A percentile compares a stretch with the other conserved stretches of the same genome.
Evolutionary conservation across 148 eudicot species (phyloP).

Genomic region (Drosera capensis): DNA sequence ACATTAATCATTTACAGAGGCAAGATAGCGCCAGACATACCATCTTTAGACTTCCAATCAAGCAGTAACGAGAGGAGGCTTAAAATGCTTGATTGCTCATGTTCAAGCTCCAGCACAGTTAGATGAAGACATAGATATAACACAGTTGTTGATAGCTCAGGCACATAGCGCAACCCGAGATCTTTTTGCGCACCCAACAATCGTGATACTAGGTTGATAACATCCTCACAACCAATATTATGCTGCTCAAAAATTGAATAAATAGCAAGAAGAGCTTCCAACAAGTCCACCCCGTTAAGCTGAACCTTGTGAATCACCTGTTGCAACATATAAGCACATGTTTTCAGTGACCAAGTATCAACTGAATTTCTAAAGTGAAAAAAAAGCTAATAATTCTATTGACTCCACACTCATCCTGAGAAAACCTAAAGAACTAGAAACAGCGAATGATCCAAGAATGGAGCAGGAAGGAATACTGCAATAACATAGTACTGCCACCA

Average conservation of each 20-base stretch:
- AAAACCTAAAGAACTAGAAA: not conserved
- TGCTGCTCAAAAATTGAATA: constrained; percentile 22
- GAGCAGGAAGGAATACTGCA: too few relatives aligned
- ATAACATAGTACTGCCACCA: not conserved
- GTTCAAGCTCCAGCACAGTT: constrained; percentile 53
- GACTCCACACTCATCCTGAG: not conserved
- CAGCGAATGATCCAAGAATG: not conserved
- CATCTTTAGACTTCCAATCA: constrained; percentile 59
- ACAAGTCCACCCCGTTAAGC: constrained; percentile 38
- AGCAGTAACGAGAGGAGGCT: constrained; percentile 41
- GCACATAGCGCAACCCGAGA: constrained; percentile 51
- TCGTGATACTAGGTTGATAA: constrained; percentile 38
- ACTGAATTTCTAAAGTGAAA: not conserved
- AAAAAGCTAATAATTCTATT: not conserved
- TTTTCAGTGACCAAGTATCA: too few relatives aligned
- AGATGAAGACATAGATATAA: constrained; percentile 43
- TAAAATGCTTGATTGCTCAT: constrained; percentile 48
- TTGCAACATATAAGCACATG: constrained; percentile 6
- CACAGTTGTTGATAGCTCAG: constrained; percentile 32
- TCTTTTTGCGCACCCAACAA: constrained; percentile 50
- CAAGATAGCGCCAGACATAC: constrained; percentile 18
- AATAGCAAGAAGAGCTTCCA: constrained; percentile 38
- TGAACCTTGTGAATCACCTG: constrained; percentile 69
- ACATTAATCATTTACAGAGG: too few relatives aligned
- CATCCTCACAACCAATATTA: constrained; percentile 32